These are phyloP conservation scores for Neolentinus lepideus DNA, from an alignment of 1,284 basidiomycete genomes.

Conservation along the genomic window DNA sequence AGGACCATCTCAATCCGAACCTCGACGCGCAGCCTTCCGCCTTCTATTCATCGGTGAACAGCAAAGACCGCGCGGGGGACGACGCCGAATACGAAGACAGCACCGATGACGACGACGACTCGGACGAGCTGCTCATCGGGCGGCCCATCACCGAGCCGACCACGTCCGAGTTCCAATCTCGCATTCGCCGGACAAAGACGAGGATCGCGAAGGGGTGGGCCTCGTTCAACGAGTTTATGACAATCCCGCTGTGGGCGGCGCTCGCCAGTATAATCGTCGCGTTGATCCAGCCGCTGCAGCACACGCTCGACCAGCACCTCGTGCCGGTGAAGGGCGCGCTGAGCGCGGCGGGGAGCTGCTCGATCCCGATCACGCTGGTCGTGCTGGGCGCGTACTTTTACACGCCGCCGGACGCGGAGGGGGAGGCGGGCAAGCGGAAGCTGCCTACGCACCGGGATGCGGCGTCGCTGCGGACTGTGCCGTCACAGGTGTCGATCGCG, in stretches of 20 bases:
- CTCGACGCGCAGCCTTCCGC: slow-evolving; percentile 20
- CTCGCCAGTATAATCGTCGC: slow-evolving; percentile 78
- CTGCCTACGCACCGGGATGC: slow-evolving; percentile 13
- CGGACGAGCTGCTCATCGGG: slow-evolving; percentile 19
- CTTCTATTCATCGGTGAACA: slow-evolving; percentile 63
- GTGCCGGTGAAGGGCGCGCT: slow-evolving; percentile 71
- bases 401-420: slow-evolving; percentile 20
- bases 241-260: slow-evolving; percentile 79
- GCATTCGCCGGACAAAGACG: slow-evolving; percentile 23
- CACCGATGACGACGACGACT: slow-evolving; percentile 28
- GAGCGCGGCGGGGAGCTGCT: slow-evolving; percentile 69
- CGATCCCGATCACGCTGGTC: slow-evolving; percentile 84
- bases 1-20: slow-evolving; percentile 5
- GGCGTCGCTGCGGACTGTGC: slow-evolving; percentile 3
- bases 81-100: slow-evolving; percentile 20
- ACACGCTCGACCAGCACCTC: slow-evolving; percentile 53
- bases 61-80: background rate
- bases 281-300: slow-evolving; percentile 70
- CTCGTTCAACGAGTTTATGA: slow-evolving; percentile 76
- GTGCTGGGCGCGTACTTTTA: slow-evolving; percentile 94
- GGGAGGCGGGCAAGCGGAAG: slow-evolving; percentile 11
- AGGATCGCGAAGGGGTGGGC: slow-evolving; percentile 25
- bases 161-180: slow-evolving; percentile 23
- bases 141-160: slow-evolving; percentile 20
- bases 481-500: slow-evolving; percentile 28